Evolutionary conservation across 2,329 filamentous ascomycete species (phyloP).

Genomic region (Phoma sp.): DNA sequence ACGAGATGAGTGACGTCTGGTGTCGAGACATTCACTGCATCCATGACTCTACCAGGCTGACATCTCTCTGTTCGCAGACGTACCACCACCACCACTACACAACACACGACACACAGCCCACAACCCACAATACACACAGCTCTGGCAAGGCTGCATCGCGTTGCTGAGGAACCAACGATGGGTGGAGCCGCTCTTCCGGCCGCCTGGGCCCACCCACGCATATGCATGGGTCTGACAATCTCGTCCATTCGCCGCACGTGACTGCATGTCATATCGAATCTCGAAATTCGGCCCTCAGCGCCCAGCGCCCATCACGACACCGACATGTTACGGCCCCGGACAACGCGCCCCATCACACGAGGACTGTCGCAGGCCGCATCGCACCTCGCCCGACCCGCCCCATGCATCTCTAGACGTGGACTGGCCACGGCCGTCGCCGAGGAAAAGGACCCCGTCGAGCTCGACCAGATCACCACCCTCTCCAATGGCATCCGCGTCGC

Average conservation of each 20-base stretch:
- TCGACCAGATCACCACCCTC: conserved; percentile 86
- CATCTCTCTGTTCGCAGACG: no score
- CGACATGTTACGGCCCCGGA: conserved; percentile 42
- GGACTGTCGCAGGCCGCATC: conserved; percentile 30
- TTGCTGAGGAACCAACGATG: conserved; percentile 1
- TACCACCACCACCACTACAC: no score
- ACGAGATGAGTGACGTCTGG: background rate
- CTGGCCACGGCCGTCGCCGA: conserved; percentile 10
- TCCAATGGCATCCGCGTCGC: conserved; percentile 93
- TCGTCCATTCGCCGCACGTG: conserved; percentile 12
- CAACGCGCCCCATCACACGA: conserved; percentile 38
- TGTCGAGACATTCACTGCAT: no score
- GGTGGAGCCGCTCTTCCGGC: conserved; percentile 5
- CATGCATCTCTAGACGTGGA: conserved; percentile 7
- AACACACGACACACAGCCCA: no score
- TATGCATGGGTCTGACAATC: background rate
- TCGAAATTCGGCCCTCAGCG: conserved; percentile 19
- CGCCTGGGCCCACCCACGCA: background rate
- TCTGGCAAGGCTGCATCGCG: no score
- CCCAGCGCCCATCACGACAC: conserved; percentile 6
- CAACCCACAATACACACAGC: no score
- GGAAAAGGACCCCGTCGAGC: conserved; percentile 77
- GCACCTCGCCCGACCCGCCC: conserved; percentile 9
- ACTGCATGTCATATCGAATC: conserved; percentile 22
- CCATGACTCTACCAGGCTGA: no score